A percentile compares a stretch with the other conserved stretches of the same genome.
Conservation (phyloP, 441 rosid species). For the Adansonia gregorii region DNA sequence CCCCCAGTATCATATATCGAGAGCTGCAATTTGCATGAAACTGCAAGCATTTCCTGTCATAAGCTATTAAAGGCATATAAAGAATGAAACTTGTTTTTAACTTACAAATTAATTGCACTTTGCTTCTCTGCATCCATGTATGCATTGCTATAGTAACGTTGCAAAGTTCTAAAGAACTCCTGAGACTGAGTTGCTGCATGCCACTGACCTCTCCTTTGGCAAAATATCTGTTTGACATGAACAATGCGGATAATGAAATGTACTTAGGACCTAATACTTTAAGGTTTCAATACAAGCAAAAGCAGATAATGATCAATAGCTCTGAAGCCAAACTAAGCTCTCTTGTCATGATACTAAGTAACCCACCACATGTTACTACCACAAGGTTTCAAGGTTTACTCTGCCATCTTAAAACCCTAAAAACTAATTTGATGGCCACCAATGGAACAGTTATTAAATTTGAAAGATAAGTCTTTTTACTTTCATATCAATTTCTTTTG, state of each 20-base stretch:
- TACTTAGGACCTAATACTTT: background rate
- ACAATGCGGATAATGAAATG: constrained; percentile 23
- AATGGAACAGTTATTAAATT: background rate
- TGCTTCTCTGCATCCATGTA: constrained; percentile 78
- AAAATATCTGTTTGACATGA: constrained; percentile 56
- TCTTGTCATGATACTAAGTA: background rate
- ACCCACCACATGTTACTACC: constrained; percentile 7
- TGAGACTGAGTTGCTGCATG: constrained; percentile 80
- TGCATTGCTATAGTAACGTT: constrained; percentile 77
- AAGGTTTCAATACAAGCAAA: constrained; percentile 2
- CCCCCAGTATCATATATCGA: background rate
- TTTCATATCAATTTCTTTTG: background rate
- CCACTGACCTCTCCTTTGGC: constrained; percentile 82
- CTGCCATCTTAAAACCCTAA: background rate
- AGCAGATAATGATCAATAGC: background rate
- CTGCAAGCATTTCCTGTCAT: background rate
- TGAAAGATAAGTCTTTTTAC: background rate
- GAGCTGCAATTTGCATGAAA: background rate
- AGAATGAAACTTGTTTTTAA: constrained; percentile 9
- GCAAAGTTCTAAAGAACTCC: constrained; percentile 69
- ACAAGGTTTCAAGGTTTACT: background rate
- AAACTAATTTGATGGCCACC: background rate
- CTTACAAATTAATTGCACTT: constrained; percentile 75
- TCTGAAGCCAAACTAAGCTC: background rate
- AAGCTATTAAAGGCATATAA: background rate